Evolutionary conservation across 129 eudicot genomes (phyloP), one percentile per base, ranked within the genome.

Genomic region (Solidago caesia): DNA sequence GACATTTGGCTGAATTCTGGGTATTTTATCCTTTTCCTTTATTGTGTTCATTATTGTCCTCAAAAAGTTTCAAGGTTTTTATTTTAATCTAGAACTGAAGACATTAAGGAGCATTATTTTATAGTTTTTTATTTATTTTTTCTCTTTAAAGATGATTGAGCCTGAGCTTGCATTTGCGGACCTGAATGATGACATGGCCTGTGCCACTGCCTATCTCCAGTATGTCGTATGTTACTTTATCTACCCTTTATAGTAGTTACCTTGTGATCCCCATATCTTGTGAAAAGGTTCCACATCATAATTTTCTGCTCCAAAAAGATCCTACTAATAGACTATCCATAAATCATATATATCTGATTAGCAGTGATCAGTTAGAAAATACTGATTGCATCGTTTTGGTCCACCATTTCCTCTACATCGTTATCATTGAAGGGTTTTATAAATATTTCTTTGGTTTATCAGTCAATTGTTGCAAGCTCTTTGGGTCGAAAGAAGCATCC

Each of bases 171-270:
- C 99, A 70, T 95, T 95, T 82, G 96, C 99, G 74, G 92, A 95
- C 80, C 83, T 95, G 70, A 88, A 89, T 68, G 99, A 95, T 82
- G 97, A 95, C 89, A 95, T 95, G 97, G 99, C 99, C 43, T 95
- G 99, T 81, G 99, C 99, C 77, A 88, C 93, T 76, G 99, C 97
- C 72, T 95, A 91, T 84, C 97, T 95, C 96, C 97, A 95, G 99
- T 95, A 95, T 79, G 99, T 95, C 82, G 99, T 95, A 95, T 74
- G 97, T 95, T 78, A 76, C 91, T 87, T 80, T 70, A 79, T 78
- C 66, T n/a, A 57, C 74, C 55, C 83, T 79, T 66, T 49, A 59
- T 72, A 16, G 33, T 72, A 42, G 64, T 72, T 79, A 29, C 44
- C 61, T 72, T 79, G 11, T 69, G 44, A 29, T 57, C 62, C 49